phyloP scores from a whole-genome alignment of 2,329 filamentous ascomycete genomes.

The Bipolaris bicolor region DNA sequence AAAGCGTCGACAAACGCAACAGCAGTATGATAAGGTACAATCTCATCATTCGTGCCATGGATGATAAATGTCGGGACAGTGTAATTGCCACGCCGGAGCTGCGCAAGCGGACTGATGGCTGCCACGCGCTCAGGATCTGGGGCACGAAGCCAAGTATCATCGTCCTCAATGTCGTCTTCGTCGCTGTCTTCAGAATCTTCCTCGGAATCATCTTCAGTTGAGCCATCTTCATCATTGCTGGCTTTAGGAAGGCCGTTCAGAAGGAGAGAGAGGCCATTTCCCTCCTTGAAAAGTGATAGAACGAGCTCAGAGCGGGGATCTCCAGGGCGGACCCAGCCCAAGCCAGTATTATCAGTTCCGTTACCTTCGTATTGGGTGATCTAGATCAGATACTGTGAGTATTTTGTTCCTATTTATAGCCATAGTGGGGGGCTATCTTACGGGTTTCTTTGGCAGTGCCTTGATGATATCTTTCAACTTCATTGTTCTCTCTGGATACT shows the following conservation, averaged over 20 bases:
- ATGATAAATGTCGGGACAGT: slow-evolving; percentile 21
- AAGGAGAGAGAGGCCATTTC: slow-evolving; percentile 13
- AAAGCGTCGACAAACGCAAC: slow-evolving; percentile 7
- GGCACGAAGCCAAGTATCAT: not conserved
- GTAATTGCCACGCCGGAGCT: slow-evolving; percentile 17
- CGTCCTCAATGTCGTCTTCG: not conserved
- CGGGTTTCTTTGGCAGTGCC: slow-evolving; percentile 7
- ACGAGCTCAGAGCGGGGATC: slow-evolving; percentile 23
- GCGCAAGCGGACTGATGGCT: slow-evolving; percentile 17
- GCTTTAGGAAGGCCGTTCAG: slow-evolving; percentile 18
- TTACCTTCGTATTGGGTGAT: slow-evolving; percentile 16
- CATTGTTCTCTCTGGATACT: slow-evolving; percentile 3
- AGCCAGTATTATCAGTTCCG: slow-evolving; percentile 2
- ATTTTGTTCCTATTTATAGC: not conserved
- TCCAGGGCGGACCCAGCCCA: slow-evolving; percentile 12
- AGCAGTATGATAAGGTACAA: slow-evolving; percentile 11
- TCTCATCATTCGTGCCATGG: slow-evolving; percentile 18
- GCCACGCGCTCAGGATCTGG: slow-evolving; percentile 5
- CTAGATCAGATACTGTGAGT: not conserved
- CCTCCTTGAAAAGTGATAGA: slow-evolving; percentile 16
- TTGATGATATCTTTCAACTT: slow-evolving; percentile 12
- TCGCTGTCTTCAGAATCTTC: not conserved
- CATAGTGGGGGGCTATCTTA: not conserved
- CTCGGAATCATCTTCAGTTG: not conserved
- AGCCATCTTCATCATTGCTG: not conserved